Conservation (phyloP, 345 rosid species). For the Euclidium syriacum region DNA sequence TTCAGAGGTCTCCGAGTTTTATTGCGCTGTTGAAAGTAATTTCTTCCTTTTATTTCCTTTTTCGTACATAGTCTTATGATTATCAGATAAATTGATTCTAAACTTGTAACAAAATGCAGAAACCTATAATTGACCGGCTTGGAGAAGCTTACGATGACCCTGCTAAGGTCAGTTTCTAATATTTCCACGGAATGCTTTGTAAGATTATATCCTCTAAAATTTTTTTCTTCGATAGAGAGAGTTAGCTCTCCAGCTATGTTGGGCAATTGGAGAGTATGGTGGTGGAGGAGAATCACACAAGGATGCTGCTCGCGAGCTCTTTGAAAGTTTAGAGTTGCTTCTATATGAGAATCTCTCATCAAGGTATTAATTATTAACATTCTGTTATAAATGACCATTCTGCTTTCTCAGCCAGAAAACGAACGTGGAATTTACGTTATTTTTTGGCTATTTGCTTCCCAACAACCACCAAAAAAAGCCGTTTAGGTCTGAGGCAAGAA, state of each 20-base stretch:
- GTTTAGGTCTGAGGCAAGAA: constrained; percentile 68
- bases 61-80: background rate
- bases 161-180: constrained; percentile 58
- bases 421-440: background rate
- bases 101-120: constrained; percentile 45
- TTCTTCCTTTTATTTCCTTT: background rate
- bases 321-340: constrained; percentile 89
- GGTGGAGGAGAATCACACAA: constrained; percentile 86
- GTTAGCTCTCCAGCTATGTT: constrained; percentile 86
- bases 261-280: constrained; percentile 98
- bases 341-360: constrained; percentile 87
- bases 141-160: constrained; percentile 94
- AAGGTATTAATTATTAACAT: constrained; percentile 45
- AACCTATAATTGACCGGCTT: constrained; percentile 86
- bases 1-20: constrained; percentile 77
- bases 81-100: background rate
- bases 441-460: constrained; percentile 13
- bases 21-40: constrained; percentile 79
- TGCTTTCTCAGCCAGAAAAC: background rate
- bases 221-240: constrained; percentile 48
- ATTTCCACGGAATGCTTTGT: background rate
- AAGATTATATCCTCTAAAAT: background rate
- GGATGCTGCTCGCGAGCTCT: constrained; percentile 95
- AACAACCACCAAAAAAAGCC: constrained; percentile 38
- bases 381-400: background rate